These are phyloP conservation scores for Calonectria leucothoes DNA, from an alignment of 2,329 filamentous ascomycete genomes.

Conservation along the genomic window DNA sequence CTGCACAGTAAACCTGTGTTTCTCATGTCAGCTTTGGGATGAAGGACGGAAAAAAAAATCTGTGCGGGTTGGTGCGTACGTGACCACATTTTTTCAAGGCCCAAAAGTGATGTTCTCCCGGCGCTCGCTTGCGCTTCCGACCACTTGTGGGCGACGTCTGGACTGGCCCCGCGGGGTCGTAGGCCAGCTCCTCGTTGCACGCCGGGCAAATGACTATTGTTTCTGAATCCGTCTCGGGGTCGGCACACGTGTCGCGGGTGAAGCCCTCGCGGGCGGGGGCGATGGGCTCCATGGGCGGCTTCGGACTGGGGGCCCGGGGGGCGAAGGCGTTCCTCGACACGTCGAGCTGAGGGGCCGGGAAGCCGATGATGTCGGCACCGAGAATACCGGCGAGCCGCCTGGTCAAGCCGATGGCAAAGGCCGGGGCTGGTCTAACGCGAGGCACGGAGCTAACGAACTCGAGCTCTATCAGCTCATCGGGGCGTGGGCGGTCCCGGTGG, in stretches of 20 bases:
- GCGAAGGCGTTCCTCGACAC: conserved; percentile 46
- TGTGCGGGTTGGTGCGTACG: conserved; percentile 63
- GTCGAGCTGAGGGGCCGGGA: conserved; percentile 36
- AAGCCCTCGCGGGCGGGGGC: conserved; percentile 79
- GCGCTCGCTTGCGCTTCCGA: conserved; percentile 59
- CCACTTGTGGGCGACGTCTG: conserved; percentile 31
- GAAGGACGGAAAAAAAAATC: neutral
- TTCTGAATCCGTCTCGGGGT: conserved; percentile 64
- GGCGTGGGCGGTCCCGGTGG: conserved; percentile 21
- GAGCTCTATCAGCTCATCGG: conserved; percentile 40
- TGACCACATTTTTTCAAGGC: conserved; percentile 92
- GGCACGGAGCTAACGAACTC: conserved; percentile 37
- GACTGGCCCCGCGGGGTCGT: conserved; percentile 65
- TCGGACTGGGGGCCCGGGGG: conserved; percentile 49
- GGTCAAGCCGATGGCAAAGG: conserved; percentile 38
- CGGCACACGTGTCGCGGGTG: conserved; percentile 72
- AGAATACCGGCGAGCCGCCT: conserved; percentile 43
- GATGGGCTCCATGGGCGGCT: conserved; percentile 70
- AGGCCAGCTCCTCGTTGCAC: conserved; percentile 85
- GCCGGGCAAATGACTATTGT: conserved; percentile 85
- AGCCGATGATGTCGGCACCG: conserved; percentile 34
- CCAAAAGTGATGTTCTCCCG: conserved; percentile 88
- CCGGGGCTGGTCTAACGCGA: conserved; percentile 13
- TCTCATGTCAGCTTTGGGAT: conserved; percentile 10
- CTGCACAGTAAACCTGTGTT: conserved; percentile 70